Conservation (phyloP, 441 rosid species). For the Eutrema salsugineum region DNA sequence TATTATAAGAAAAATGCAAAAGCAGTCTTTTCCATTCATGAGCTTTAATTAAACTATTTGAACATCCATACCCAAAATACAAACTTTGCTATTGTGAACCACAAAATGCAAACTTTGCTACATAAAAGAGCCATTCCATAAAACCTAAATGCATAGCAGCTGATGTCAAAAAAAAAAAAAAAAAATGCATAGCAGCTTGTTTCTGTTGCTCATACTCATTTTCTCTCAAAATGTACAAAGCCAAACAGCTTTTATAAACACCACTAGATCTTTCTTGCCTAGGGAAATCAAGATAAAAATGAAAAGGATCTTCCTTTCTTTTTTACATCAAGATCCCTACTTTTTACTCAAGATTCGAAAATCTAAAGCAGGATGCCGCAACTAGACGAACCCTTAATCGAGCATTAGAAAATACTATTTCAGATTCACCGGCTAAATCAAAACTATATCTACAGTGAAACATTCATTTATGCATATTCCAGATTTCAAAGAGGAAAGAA, state of each 20-base stretch:
- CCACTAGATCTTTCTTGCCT: not conserved
- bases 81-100: slow-evolving; percentile 7
- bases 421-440: not conserved
- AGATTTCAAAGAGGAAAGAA: not conserved
- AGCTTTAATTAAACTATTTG: not conserved
- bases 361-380: not conserved
- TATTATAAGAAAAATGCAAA: not conserved
- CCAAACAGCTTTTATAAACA: not conserved
- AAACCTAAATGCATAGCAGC: too few relatives aligned
- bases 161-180: too few relatives aligned
- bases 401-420: not conserved
- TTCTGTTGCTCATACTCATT: not conserved
- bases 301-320: not conserved
- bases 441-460: not conserved
- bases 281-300: not conserved
- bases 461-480: not conserved
- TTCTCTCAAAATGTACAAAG: not conserved
- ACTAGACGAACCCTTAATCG: not conserved
- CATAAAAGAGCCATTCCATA: not conserved
- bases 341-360: not conserved
- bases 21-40: not conserved
- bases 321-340: not conserved
- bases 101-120: not conserved
- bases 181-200: not conserved
- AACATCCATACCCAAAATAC: not conserved